Conservation (phyloP, 169 alveolate genomes). For the Plasmodium relictum region DNA sequence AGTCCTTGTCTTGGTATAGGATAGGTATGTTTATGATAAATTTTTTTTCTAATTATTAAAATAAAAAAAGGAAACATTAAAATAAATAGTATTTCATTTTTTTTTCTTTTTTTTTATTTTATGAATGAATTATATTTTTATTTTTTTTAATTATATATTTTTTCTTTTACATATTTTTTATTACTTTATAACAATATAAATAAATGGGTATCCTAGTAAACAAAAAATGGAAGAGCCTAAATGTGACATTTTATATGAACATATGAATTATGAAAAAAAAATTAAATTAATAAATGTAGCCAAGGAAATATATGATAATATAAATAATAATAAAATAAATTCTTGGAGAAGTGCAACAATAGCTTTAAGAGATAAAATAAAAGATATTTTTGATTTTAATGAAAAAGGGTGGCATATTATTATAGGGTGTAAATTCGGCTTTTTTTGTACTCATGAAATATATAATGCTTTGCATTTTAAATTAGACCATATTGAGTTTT, state of each 20-base stretch:
- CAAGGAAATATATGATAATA: slow-evolving; percentile 59
- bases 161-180: no score
- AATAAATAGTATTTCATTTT: no score
- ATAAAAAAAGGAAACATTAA: no score
- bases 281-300: slow-evolving; percentile 58
- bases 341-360: slow-evolving; percentile 76
- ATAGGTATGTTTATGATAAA: no score
- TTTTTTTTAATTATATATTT: no score
- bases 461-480: slow-evolving; percentile 74
- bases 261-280: slow-evolving; percentile 66
- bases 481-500: slow-evolving; percentile 67
- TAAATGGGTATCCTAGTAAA: background rate
- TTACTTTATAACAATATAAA: no score
- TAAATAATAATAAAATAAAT: slow-evolving; percentile 74
- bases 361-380: slow-evolving; percentile 72
- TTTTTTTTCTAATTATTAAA: no score
- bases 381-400: slow-evolving; percentile 61
- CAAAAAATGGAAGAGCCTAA: slow-evolving; percentile 68
- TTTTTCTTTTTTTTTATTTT: no score
- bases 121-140: no score
- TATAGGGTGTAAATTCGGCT: slow-evolving; percentile 67
- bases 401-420: slow-evolving; percentile 78
- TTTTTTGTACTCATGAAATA: slow-evolving; percentile 76
- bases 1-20: no score
- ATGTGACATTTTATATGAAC: slow-evolving; percentile 76